Percentiles rank a stretch among this genome's conserved stretches.
These are phyloP conservation scores for Posidonia oceanica DNA, from an alignment of 116 monocot genomes.

Conservation along the genomic window DNA sequence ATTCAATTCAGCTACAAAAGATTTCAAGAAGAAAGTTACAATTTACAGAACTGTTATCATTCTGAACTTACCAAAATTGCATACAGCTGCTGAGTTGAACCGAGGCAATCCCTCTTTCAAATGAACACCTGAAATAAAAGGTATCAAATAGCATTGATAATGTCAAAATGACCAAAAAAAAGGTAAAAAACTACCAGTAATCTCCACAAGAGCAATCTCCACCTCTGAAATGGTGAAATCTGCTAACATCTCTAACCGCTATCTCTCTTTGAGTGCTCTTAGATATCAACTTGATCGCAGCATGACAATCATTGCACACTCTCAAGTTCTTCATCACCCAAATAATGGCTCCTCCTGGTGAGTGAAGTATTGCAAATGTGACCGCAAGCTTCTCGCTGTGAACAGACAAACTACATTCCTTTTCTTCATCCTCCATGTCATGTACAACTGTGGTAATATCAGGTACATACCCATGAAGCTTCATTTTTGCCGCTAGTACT, in stretches of 20 bases:
- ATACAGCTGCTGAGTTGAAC: too few species aligned
- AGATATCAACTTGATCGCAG: constrained; percentile 45
- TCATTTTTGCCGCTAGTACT: constrained; percentile 40
- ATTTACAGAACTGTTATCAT: too few species aligned
- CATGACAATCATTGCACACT: constrained; percentile 64
- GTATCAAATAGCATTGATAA: too few species aligned
- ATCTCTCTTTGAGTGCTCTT: constrained; percentile 38
- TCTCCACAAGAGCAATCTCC: constrained; percentile 63
- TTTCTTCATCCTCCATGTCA: constrained; percentile 81
- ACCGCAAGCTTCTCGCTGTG: constrained; percentile 76
- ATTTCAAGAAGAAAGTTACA: too few species aligned
- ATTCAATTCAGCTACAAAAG: too few species aligned
- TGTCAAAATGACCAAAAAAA: too few species aligned
- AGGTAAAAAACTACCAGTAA: constrained; percentile 33
- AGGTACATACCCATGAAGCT: constrained; percentile 38
- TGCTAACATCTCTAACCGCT: constrained; percentile 59
- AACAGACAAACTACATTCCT: constrained; percentile 44
- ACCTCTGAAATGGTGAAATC: constrained; percentile 58
- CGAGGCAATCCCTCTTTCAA: too few species aligned
- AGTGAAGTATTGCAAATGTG: constrained; percentile 43
- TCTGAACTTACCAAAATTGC: too few species aligned
- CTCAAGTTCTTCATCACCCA: constrained; percentile 67
- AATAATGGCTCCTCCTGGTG: constrained; percentile 25
- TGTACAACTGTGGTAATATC: constrained; percentile 44
- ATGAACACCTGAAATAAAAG: too few species aligned